Conservation (phyloP, 345 rosid species). For the Melastoma malabathricum region DNA sequence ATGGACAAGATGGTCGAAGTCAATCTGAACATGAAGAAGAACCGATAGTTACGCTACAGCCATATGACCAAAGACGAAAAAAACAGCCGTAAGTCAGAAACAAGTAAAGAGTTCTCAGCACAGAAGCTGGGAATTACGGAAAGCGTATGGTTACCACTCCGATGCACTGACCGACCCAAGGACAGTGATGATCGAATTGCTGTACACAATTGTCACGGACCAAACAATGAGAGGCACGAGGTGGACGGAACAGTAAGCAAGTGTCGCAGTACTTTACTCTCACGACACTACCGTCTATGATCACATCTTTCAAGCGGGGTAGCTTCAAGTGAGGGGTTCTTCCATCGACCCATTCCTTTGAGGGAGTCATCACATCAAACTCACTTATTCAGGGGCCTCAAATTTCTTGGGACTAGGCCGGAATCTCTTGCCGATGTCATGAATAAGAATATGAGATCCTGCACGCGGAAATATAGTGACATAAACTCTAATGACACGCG, state of each 20-base stretch:
- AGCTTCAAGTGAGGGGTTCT: constrained; percentile 53
- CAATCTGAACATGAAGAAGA: constrained; percentile 83
- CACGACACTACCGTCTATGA: constrained; percentile 51
- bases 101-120: background rate
- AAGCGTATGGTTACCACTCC: constrained; percentile 33
- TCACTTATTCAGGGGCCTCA: constrained; percentile 31
- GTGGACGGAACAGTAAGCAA: constrained; percentile 85
- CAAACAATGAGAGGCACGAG: constrained; percentile 91
- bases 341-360: constrained; percentile 56
- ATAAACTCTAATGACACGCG: background rate
- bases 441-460: constrained; percentile 63
- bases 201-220: constrained; percentile 83
- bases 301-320: constrained; percentile 45
- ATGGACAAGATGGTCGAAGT: constrained; percentile 68
- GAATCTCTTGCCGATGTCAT: constrained; percentile 72
- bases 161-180: constrained; percentile 98
- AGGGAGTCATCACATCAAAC: constrained; percentile 33
- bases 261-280: constrained; percentile 85
- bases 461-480: constrained; percentile 3
- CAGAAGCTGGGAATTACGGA: background rate
- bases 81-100: background rate
- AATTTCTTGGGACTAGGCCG: constrained; percentile 72
- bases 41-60: constrained; percentile 81
- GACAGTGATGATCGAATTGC: constrained; percentile 92
- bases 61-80: constrained; percentile 6